Evolutionary conservation across 1,139 yeast genomes (phyloP).

Genomic region (Blastobotrys elegans): DNA sequence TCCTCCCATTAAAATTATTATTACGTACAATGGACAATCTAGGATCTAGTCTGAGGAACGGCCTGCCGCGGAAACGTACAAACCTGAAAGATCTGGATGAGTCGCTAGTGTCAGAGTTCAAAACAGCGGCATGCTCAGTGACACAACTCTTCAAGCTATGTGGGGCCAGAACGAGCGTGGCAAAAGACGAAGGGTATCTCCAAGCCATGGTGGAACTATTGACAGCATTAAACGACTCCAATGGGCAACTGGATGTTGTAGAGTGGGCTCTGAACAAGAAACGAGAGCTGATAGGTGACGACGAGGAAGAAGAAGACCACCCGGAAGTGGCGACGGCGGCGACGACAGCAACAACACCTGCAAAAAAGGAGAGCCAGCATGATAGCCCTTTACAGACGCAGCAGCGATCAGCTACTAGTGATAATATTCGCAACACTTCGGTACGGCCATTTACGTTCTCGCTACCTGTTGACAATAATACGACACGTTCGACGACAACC

Average conservation of each 20-base stretch:
- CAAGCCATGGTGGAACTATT: slow-evolving; percentile 26
- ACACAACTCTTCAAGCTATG: slow-evolving; percentile 30
- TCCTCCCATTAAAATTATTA: not conserved
- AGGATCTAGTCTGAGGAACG: not conserved
- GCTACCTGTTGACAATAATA: slow-evolving; percentile 2
- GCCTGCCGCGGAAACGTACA: not conserved
- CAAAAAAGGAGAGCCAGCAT: not conserved
- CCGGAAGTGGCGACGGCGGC: not conserved
- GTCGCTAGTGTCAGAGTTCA: slow-evolving; percentile 22
- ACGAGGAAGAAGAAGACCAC: slow-evolving; percentile 1
- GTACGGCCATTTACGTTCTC: slow-evolving; percentile 10
- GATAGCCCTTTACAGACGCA: too few species aligned
- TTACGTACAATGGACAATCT: not conserved
- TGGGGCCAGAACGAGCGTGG: slow-evolving; percentile 23
- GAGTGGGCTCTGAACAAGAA: slow-evolving; percentile 24
- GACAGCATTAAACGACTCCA: slow-evolving; percentile 20
- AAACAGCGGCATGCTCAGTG: slow-evolving; percentile 30
- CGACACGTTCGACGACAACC: too few species aligned
- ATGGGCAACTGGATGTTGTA: slow-evolving; percentile 21
- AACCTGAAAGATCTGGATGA: slow-evolving; percentile 10
- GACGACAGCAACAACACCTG: not conserved
- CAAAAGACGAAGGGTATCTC: slow-evolving; percentile 28
- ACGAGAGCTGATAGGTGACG: slow-evolving; percentile 11
- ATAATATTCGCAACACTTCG: slow-evolving; percentile 3
- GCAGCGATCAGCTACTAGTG: not conserved